phyloP scores from a whole-genome alignment of 164 flowering plant species.

The Vitis vinifera region ASM3070453v1 NC_081805.1:585001-585500 shows the following conservation, averaged over 20 bases:
- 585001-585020: slow-evolving; percentile 84
- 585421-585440: slow-evolving; percentile 92
- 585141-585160: slow-evolving; percentile 96
- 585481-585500: slow-evolving; percentile 50
- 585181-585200: slow-evolving; percentile 72
- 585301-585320: slow-evolving; percentile 72
- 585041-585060: slow-evolving; percentile 96
- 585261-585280: slow-evolving; percentile 75
- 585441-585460: slow-evolving; percentile 99
- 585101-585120: slow-evolving; percentile 87
- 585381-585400: slow-evolving; percentile 71
- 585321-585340: slow-evolving; percentile 86
- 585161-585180: slow-evolving; percentile 73
- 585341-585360: slow-evolving; percentile 93
- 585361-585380: slow-evolving; percentile 77
- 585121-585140: slow-evolving; percentile 97
- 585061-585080: slow-evolving; percentile 91
- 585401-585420: slow-evolving; percentile 68
- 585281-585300: slow-evolving; percentile 81
- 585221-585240: slow-evolving; percentile 85
- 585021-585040: slow-evolving; percentile 96
- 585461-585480: slow-evolving; percentile 70
- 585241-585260: slow-evolving; percentile 89
- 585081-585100: slow-evolving; percentile 85
- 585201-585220: slow-evolving; percentile 98